Evolutionary conservation across 495 filamentous ascomycete species (phyloP), one percentile per base, ranked within the genome.

Genomic region (Aspergillus conjunctus): DNA sequence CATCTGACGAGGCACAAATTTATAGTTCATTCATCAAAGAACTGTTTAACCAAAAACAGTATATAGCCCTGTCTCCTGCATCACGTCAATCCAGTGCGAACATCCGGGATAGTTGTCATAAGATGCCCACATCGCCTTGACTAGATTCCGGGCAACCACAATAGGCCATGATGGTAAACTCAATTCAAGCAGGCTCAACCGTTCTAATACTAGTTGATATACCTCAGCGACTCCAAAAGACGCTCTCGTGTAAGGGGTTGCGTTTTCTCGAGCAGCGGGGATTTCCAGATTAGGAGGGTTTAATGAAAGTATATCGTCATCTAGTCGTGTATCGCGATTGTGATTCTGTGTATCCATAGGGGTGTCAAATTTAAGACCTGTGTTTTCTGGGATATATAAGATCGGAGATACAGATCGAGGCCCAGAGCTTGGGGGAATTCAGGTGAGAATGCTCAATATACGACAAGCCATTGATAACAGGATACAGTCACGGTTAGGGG

Each of bases 21-120:
- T 26, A 5, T 26, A 26, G 26, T 26, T 26, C 26, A 26, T 26
- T 26, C 2, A 26, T 26, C 26, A 26, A 26, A 26, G 26, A 26
- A 26, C 26, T 26, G 26, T 26, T 54, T 30, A 56, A 4, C 54
- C 54, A 32, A 56, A 56, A 20, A 56, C 45, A 1, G 54, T 56
- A 12, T 32, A n/a, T 17, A 46, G 18, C 3, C 41, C 8, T 14
- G 39, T 41, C 41, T 56, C 54, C 54, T 56, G 39, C 54, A 56
- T 56, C 3, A 56, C 54, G 39, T 56, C 54, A 56, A 44, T 56
- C 54, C 54, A 56, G 31, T 56, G 54, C 41, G 22, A 45, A 14
- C 37, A 9, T 11, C 22, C 34, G 15, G 45, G 26, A 39, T 56
- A 21, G 4, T 18, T n/a, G 45, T 46, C 54, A 15, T 43, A 44